Evolutionary conservation across 106 monocot species (phyloP), one percentile per base, ranked within the genome.

Genomic region (Ottelia alismoides): DNA sequence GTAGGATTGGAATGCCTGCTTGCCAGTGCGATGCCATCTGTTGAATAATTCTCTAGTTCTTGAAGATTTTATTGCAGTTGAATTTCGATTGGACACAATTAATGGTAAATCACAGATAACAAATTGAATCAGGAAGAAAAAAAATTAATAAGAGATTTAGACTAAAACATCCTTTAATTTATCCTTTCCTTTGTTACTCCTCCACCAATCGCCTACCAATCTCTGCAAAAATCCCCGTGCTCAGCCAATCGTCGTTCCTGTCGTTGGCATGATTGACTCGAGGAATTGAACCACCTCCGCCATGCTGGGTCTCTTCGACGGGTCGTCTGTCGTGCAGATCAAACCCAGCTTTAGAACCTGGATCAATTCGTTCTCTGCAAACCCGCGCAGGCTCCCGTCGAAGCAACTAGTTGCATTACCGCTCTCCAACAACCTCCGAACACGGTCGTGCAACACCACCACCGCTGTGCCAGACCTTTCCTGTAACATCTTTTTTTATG

Each of bases 271-370:
- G 70, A 88, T 73, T 2, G 89, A 90, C 47, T 99, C 98, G 51
- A 99, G 47, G 64, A 75, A 82, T 66, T 99, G 90, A 65, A 99
- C 90, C 43, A 90, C 98, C 58, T 99, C 98, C 3, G 81, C 89
- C 90, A 99, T 99, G 65, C 61, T 80, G 1, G 90, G 98, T 59
- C 98, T 69, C 65, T 49, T 82, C 17, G 61, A 50, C 2, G 85
- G 79, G 30, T 43, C 67, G 28, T 83, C 77, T 0, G 82, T 62
- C 31, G 90, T 86, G 63, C 98, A 99, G 51, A 99, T 67, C 65
- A 99, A 59, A 20, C 98, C 98, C 27, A 99, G 27, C 65, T 90
- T 99, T 27, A 99, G 82, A 7, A 90, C 98, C 64, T 86, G 98
- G 49, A 83, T 68, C 61, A 90, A 30, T 64, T 99, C 90, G n/a